Percentiles rank a stretch among this genome's conserved stretches.
These are phyloP conservation scores for Teratosphaeriaceae sp. DNA, from an alignment of 2,329 filamentous ascomycete genomes.

Conservation along the genomic window DNA sequence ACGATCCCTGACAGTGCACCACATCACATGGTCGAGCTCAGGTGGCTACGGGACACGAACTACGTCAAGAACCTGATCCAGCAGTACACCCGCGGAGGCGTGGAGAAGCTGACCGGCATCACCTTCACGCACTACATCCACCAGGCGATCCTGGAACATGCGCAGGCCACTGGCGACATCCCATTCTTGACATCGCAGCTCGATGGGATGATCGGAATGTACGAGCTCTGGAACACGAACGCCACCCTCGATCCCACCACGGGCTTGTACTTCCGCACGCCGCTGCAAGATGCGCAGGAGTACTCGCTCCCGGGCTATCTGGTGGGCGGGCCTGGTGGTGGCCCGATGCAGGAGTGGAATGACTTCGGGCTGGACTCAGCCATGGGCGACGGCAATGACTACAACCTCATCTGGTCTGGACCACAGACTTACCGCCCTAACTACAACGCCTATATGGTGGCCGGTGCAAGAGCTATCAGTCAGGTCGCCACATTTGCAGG, in stretches of 20 bases:
- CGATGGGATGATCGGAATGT: slow-evolving; percentile 35
- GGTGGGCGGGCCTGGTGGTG: slow-evolving; percentile 18
- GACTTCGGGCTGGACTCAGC: slow-evolving; percentile 15
- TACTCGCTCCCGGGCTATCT: slow-evolving; percentile 36
- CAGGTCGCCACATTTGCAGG: slow-evolving; percentile 31
- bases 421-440: slow-evolving; percentile 39
- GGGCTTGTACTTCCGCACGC: slow-evolving; percentile 38
- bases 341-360: slow-evolving; percentile 18
- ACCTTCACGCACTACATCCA: slow-evolving; percentile 30
- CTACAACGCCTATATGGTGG: slow-evolving; percentile 41
- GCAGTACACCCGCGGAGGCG: slow-evolving; percentile 33
- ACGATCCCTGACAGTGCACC: slow-evolving; percentile 21
- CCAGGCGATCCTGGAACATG: slow-evolving; percentile 29
- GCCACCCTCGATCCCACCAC: slow-evolving; percentile 28
- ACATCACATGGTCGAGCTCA: slow-evolving; percentile 22
- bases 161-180: slow-evolving; percentile 34
- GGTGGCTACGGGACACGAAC: slow-evolving; percentile 36
- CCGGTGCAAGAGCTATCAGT: slow-evolving; percentile 36
- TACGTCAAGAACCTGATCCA: slow-evolving; percentile 37
- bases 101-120: slow-evolving; percentile 27
- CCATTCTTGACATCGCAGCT: slow-evolving; percentile 34
- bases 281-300: slow-evolving; percentile 41
- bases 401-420: slow-evolving; percentile 26
- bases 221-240: slow-evolving; percentile 33
- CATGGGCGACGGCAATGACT: slow-evolving; percentile 12